Conservation (phyloP, 2,329 filamentous ascomycete species). For the Polychaeton citri region DNA sequence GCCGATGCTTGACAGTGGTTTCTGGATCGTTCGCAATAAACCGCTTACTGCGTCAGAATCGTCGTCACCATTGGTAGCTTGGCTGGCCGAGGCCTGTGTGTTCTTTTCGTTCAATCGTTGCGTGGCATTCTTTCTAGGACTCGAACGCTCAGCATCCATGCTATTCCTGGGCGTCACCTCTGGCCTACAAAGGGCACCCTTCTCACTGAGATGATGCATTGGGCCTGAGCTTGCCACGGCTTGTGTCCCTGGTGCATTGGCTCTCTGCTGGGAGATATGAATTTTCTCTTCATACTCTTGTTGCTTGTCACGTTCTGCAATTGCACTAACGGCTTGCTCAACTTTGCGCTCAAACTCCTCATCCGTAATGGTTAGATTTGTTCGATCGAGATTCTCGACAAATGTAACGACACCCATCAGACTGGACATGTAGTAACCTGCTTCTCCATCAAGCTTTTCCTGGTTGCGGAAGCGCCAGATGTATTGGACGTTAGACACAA, state of each 20-base stretch:
- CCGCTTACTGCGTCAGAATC: slow-evolving; percentile 74
- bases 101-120: slow-evolving; percentile 23
- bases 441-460: slow-evolving; percentile 93
- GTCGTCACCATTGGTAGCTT: slow-evolving; percentile 34
- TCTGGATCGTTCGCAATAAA: slow-evolving; percentile 79
- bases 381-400: slow-evolving; percentile 90
- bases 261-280: slow-evolving; percentile 19
- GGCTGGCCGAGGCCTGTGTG: slow-evolving; percentile 9
- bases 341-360: slow-evolving; percentile 93
- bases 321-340: slow-evolving; percentile 89
- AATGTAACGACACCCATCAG: slow-evolving; percentile 93
- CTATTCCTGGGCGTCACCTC: slow-evolving; percentile 49
- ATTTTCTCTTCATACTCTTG: slow-evolving; percentile 31
- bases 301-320: slow-evolving; percentile 73
- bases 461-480: slow-evolving; percentile 94
- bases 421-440: slow-evolving; percentile 94
- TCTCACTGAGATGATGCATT: slow-evolving; percentile 28
- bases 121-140: slow-evolving; percentile 43
- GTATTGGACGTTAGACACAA: slow-evolving; percentile 97
- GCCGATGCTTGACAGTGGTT: slow-evolving; percentile 79
- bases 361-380: slow-evolving; percentile 81
- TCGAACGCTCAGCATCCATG: slow-evolving; percentile 46
- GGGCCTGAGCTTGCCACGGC: slow-evolving; percentile 29
- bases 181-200: slow-evolving; percentile 37
- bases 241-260: slow-evolving; percentile 16